Percentiles rank a stretch among this genome's conserved stretches.
Conservation (phyloP, 2,329 filamentous ascomycete species). For the Neoascochyta sp. region DNA sequence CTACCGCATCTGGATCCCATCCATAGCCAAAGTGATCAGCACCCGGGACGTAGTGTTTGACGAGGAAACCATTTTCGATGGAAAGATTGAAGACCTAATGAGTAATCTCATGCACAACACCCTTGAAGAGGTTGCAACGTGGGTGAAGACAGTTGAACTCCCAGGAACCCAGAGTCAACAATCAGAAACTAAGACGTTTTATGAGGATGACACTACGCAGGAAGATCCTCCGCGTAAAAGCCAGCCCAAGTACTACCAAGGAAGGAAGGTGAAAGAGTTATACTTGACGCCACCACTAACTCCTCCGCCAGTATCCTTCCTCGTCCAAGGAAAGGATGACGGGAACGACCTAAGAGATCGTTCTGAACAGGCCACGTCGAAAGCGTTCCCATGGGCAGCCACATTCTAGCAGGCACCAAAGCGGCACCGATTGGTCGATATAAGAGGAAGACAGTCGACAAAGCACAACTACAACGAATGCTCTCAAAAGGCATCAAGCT, state of each 20-base stretch:
- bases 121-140: slow-evolving; percentile 2
- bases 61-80: slow-evolving; percentile 2
- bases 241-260: no score
- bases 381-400: background rate
- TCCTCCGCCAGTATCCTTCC: no score
- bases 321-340: no score
- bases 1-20: slow-evolving; percentile 4
- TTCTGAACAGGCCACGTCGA: background rate
- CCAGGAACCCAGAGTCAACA: background rate
- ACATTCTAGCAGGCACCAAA: slow-evolving; percentile 2
- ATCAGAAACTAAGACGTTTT: slow-evolving; percentile 1
- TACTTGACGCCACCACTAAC: no score
- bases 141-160: slow-evolving; percentile 1
- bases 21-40: slow-evolving; percentile 4
- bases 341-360: background rate
- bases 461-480: slow-evolving; percentile 2
- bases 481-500: slow-evolving; percentile 1
- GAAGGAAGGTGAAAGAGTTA: no score
- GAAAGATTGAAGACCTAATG: slow-evolving; percentile 4
- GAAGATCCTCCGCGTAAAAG: no score
- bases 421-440: background rate
- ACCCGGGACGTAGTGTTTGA: slow-evolving; percentile 4
- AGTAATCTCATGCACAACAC: slow-evolving; percentile 7
- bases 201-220: slow-evolving; percentile 1
- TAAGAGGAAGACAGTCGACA: slow-evolving; percentile 1